These are phyloP conservation scores for Chimonanthus praecox DNA, from an alignment of 164 flowering plant species.

Conservation along the genomic window DNA sequence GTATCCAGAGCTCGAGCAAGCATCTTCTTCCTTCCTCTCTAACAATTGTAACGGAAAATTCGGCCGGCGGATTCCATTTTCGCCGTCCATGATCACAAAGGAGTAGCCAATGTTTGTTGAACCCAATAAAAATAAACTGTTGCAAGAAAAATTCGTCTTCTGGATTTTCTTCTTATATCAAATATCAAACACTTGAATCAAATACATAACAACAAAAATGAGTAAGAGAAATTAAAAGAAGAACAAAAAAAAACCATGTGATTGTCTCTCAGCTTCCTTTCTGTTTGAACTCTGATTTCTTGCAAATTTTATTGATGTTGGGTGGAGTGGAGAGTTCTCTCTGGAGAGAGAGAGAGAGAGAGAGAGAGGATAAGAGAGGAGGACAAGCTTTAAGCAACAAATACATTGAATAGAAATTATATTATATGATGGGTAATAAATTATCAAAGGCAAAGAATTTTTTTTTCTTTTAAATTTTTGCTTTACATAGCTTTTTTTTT, in stretches of 20 bases:
- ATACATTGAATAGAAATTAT: conserved; percentile 61
- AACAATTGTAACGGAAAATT: conserved; percentile 66
- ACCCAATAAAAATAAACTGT: background rate
- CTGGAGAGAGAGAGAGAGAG: conserved; percentile 10
- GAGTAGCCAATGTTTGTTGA: background rate
- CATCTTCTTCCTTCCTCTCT: conserved; percentile 44
- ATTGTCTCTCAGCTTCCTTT: too few relatives aligned
- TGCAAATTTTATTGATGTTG: conserved; percentile 6
- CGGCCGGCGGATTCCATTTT: conserved; percentile 39
- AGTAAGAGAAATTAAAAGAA: too few relatives aligned
- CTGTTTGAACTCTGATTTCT: background rate
- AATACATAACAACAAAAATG: too few relatives aligned
- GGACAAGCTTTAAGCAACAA: conserved; percentile 61
- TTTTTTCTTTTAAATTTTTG: background rate
- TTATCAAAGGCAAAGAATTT: conserved; percentile 20
- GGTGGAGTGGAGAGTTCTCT: background rate
- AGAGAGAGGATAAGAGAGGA: conserved; percentile 14
- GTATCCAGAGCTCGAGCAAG: conserved; percentile 29
- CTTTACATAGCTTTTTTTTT: background rate
- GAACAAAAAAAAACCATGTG: too few relatives aligned
- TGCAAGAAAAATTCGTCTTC: conserved; percentile 4
- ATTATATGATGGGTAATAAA: conserved; percentile 16
- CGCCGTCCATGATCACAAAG: conserved; percentile 39
- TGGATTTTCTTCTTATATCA: conserved; percentile 1
- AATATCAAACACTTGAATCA: too few relatives aligned